Conservation (phyloP, 768 basidiomycete species). For the Psilocybe tampanensis region DNA sequence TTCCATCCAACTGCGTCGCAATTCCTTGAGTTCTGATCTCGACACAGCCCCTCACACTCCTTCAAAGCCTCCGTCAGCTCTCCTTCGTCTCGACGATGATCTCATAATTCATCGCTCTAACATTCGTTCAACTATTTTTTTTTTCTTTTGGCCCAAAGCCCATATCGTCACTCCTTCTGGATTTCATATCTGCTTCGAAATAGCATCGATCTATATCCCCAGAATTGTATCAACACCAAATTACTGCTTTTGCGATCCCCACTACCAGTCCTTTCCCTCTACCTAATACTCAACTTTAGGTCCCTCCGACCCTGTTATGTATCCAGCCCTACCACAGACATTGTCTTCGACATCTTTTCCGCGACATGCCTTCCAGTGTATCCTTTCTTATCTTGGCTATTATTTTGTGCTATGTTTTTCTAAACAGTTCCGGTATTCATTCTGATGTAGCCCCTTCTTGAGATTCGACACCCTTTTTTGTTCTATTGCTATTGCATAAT, state of each 20-base stretch:
- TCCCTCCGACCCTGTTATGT: constrained; percentile 10
- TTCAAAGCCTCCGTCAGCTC: neutral
- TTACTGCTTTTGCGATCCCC: neutral
- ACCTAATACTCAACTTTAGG: constrained; percentile 6
- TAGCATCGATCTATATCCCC: constrained; percentile 26
- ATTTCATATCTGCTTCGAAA: constrained; percentile 22
- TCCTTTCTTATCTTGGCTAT: constrained; percentile 3
- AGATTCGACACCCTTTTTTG: constrained; percentile 9
- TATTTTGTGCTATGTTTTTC: constrained; percentile 11
- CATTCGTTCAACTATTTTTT: constrained; percentile 21
- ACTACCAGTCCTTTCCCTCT: constrained; percentile 3
- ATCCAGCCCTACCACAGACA: constrained; percentile 8
- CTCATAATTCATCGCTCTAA: constrained; percentile 6
- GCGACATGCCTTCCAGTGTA: constrained; percentile 8
- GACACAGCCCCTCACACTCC: constrained; percentile 20
- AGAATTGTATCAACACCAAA: constrained; percentile 24
- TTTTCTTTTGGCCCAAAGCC: constrained; percentile 3
- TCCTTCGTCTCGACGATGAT: too few relatives aligned
- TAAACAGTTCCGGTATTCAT: constrained; percentile 5
- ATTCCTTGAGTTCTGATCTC: constrained; percentile 71
- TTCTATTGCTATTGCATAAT: constrained; percentile 15
- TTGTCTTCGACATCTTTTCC: neutral
- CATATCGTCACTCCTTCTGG: constrained; percentile 11
- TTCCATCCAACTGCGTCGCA: constrained; percentile 72
- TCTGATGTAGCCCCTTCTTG: constrained; percentile 19